phyloP scores from a whole-genome alignment of 441 rosid genomes.

The Bocquillonia castaneifolia region DNA sequence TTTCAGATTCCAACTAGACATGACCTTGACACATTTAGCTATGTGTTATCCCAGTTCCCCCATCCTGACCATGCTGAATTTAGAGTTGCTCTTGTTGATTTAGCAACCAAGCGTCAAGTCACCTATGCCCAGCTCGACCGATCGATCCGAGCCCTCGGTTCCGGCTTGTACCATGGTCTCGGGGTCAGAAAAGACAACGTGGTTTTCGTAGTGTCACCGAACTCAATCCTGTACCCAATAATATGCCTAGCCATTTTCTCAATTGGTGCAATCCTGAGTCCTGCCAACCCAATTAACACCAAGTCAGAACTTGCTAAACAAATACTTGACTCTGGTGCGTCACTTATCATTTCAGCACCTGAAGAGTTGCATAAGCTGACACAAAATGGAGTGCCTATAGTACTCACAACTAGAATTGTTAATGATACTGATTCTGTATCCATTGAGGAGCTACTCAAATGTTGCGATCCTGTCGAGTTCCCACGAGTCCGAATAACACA shows the following conservation, averaged over 20 bases:
- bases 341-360: slow-evolving; percentile 42
- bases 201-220: slow-evolving; percentile 53
- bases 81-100: slow-evolving; percentile 42
- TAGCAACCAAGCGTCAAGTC: slow-evolving; percentile 28
- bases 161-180: slow-evolving; percentile 37
- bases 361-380: slow-evolving; percentile 47
- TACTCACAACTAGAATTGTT: slow-evolving; percentile 30
- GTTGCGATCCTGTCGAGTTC: slow-evolving; percentile 36
- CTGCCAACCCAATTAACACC: slow-evolving; percentile 58
- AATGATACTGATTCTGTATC: slow-evolving; percentile 21
- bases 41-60: slow-evolving; percentile 47
- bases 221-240: slow-evolving; percentile 45
- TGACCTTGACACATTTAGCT: slow-evolving; percentile 35
- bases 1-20: slow-evolving; percentile 31
- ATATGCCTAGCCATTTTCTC: slow-evolving; percentile 52
- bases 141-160: slow-evolving; percentile 43
- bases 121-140: slow-evolving; percentile 41
- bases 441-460: slow-evolving; percentile 42
- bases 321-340: slow-evolving; percentile 48
- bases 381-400: slow-evolving; percentile 26
- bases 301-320: slow-evolving; percentile 46
- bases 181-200: slow-evolving; percentile 53
- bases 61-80: slow-evolving; percentile 32
- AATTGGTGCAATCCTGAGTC: slow-evolving; percentile 52
- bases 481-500: slow-evolving; percentile 31